Base-by-base conservation (phyloP, 768 basidiomycete genomes). In the Leccinum subtestaceum region DNA sequence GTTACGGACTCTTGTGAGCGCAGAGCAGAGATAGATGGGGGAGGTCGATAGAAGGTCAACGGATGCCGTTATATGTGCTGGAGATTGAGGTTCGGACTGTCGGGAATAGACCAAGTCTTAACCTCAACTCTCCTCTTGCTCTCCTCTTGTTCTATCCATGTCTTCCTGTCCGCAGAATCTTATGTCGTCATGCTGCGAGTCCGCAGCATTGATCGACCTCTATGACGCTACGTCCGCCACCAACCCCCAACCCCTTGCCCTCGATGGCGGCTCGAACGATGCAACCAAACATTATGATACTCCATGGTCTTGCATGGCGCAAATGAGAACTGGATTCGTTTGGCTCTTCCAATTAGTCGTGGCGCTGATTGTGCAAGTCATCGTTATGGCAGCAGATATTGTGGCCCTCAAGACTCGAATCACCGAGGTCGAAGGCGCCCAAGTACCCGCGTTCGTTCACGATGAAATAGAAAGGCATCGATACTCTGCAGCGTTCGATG, bases 371-470 rank as follows among this genome's bases (percentile, higher is more conserved):
- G 13, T 53, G 11, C 60, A 57, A 53, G 43, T 61, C 23, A 4
- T 47, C 3, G 9, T 36, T 17, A 36, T 63, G 5, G 60, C 54
- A 9, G 62, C 60, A 27, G 61, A 59, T 2, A 31, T 70, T 25
- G 57, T 60, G 19, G 58, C 53, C 0, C 64, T 70, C 53, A 58
- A 62, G 61, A 55, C 61, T 55, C 64, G 69, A 17, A n/a, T 68
- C 23, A 29, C 50, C n/a, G 40, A 34, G 5, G 50, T 64, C 50
- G 69, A 70, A 50, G 53, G 55, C 13, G 46, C 23, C 0, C 56
- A 47, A 32, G 2, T 43, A 3, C 23, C 21, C 2, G 27, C 27
- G 17, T 32, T 27, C 25, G 17, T 11, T 2, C 49, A 8, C 15
- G 54, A 60, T 5, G 40, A 52, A 3, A 25, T 59, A 8, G 56